Evolutionary conservation across 2,329 filamentous ascomycete species (phyloP).

Genomic region (Hypoxylon sp.): DNA sequence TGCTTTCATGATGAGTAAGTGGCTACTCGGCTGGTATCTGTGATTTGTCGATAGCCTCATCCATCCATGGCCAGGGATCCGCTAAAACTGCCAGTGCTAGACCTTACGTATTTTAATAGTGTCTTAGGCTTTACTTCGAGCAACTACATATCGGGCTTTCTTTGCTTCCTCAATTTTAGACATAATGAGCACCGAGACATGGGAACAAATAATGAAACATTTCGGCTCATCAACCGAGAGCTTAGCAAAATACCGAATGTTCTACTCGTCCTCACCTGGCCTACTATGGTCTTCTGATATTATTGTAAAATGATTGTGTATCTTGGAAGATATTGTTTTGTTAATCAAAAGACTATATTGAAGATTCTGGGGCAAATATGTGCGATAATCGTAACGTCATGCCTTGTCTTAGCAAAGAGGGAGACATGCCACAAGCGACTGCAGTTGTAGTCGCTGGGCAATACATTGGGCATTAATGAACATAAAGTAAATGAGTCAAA

Average conservation of each 20-base stretch:
- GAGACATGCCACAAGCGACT: slow-evolving; percentile 7
- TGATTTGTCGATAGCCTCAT: slow-evolving; percentile 4
- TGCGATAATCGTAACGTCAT: slow-evolving; percentile 26
- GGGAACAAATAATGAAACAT: slow-evolving; percentile 29
- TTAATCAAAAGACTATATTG: slow-evolving; percentile 18
- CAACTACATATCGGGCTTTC: slow-evolving; percentile 18
- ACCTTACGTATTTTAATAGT: slow-evolving; percentile 8
- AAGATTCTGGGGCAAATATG: slow-evolving; percentile 8
- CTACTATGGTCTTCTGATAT: background rate
- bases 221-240: slow-evolving; percentile 28
- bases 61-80: background rate
- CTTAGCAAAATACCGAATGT: background rate
- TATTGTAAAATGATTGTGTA: background rate
- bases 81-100: background rate
- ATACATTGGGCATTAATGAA: slow-evolving; percentile 8
- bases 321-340: slow-evolving; percentile 1
- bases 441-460: background rate
- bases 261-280: background rate
- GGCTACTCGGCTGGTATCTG: slow-evolving; percentile 2
- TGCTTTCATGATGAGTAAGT: background rate
- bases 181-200: slow-evolving; percentile 13
- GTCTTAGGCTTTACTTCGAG: slow-evolving; percentile 6
- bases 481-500: slow-evolving; percentile 14
- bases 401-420: background rate
- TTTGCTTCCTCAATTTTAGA: slow-evolving; percentile 13